Conservation (phyloP, 352 stramenopile genomes). For the Globisporangium barbulae region DNA sequence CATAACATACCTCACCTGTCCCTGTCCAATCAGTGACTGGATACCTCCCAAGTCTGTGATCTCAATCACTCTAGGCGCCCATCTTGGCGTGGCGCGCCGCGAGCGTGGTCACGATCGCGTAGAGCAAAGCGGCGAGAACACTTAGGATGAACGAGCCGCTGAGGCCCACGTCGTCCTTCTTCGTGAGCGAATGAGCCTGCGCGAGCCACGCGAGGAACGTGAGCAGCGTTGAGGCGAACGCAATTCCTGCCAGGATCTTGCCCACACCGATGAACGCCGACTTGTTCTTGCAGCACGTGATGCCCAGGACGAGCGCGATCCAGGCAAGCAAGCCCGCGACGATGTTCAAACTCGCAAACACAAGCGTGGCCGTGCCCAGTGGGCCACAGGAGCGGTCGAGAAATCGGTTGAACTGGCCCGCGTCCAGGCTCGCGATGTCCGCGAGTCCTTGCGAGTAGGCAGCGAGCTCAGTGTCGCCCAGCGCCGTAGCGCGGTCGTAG, state of each 20-base stretch:
- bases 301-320: conserved; percentile 45
- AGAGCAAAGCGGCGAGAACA: conserved; percentile 45
- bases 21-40: not conserved
- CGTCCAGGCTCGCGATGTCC: conserved; percentile 43
- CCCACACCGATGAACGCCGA: conserved; percentile 47
- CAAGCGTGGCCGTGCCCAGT: conserved; percentile 40
- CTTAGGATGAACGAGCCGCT: conserved; percentile 55
- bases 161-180: conserved; percentile 55
- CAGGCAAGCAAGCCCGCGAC: conserved; percentile 39
- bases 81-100: conserved; percentile 29
- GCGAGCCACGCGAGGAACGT: conserved; percentile 61
- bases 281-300: conserved; percentile 74
- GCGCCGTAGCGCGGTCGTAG: conserved; percentile 32
- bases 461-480: conserved; percentile 25
- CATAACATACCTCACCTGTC: not conserved
- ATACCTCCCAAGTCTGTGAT: not conserved
- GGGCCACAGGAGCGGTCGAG: conserved; percentile 55
- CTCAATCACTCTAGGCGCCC: not conserved
- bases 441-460: conserved; percentile 34
- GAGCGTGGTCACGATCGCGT: conserved; percentile 32
- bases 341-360: conserved; percentile 45
- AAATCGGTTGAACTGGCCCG: conserved; percentile 51
- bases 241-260: conserved; percentile 42
- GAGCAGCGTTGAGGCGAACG: conserved; percentile 41
- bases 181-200: conserved; percentile 46